Evolutionary conservation across 805 yeast species (phyloP).

Genomic region (Candida lessepsii): DNA sequence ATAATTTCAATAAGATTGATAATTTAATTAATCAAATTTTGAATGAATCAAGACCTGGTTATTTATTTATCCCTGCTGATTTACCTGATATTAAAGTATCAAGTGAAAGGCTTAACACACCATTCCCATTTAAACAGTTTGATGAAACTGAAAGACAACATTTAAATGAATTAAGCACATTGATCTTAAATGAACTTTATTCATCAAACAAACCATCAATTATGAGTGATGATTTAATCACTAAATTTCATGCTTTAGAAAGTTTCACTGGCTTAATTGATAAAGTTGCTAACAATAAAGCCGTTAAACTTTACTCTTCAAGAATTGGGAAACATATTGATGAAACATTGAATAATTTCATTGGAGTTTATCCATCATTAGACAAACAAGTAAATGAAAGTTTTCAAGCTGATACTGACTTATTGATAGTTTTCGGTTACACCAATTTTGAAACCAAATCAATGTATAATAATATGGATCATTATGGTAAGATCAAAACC

Average conservation of each 20-base stretch:
- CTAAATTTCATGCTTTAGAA: conserved; percentile 52
- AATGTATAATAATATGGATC: conserved; percentile 16
- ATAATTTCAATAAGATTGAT: conserved; percentile 58
- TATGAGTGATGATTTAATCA: conserved; percentile 67
- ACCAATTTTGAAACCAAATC: conserved; percentile 37
- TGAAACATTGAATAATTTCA: conserved; percentile 62
- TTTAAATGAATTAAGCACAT: conserved; percentile 22
- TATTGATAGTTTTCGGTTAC: conserved; percentile 70
- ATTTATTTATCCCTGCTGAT: conserved; percentile 74
- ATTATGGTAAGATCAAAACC: conserved; percentile 22
- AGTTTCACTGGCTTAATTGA: conserved; percentile 50
- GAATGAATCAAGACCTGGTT: conserved; percentile 73
- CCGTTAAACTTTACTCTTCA: conserved; percentile 52
- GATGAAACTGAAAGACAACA: conserved; percentile 11
- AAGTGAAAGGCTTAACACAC: conserved; percentile 19
- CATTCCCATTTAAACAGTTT: conserved; percentile 14
- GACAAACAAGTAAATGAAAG: conserved; percentile 17
- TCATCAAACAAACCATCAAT: conserved; percentile 58
- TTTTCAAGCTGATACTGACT: conserved; percentile 53
- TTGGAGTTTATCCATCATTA: conserved; percentile 61
- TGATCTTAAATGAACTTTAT: conserved; percentile 52
- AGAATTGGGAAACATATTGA: conserved; percentile 72
- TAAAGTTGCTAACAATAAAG: conserved; percentile 31
- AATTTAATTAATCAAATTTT: conserved; percentile 56
- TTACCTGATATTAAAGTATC: conserved; percentile 45